Conservation (phyloP, 2,329 filamentous ascomycete genomes). For the Cercospora sesami region DNA sequence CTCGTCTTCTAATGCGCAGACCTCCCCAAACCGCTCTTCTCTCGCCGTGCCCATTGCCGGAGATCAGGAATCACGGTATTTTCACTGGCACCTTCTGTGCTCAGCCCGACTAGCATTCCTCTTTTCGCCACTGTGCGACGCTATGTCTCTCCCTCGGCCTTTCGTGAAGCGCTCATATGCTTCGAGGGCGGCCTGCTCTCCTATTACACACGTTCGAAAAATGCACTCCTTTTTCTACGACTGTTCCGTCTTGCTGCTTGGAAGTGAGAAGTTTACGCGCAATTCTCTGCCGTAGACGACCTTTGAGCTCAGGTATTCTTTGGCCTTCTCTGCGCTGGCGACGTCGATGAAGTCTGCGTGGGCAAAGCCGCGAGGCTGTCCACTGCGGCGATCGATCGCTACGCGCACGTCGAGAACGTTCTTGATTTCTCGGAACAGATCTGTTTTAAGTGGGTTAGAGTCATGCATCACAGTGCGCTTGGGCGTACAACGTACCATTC, state of each 20-base stretch:
- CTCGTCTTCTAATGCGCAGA: neutral
- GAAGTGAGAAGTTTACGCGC: constrained; percentile 60
- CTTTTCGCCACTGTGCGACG: neutral
- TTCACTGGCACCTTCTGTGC: neutral
- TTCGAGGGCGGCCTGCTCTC: neutral
- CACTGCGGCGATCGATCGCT: constrained; percentile 76
- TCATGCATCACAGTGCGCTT: neutral
- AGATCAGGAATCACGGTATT: neutral
- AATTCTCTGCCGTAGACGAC: constrained; percentile 66
- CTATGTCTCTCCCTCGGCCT: neutral
- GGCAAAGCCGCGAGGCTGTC: constrained; percentile 78
- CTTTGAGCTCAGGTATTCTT: constrained; percentile 57
- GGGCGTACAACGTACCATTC: constrained; percentile 50
- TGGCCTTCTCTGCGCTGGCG: constrained; percentile 63
- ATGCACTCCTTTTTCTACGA: neutral
- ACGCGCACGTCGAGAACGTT: constrained; percentile 76
- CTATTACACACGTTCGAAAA: neutral
- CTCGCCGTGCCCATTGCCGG: neutral
- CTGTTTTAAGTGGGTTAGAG: constrained; percentile 29
- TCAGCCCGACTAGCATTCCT: neutral
- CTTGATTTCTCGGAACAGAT: constrained; percentile 68
- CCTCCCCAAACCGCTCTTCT: neutral
- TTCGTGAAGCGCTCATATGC: neutral
- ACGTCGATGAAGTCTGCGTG: constrained; percentile 76
- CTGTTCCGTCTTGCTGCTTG: neutral